Percentiles rank a stretch among this genome's conserved stretches.
Conservation (phyloP, 1,139 yeast genomes). For the Geotrichum cucujoidarum region DNA sequence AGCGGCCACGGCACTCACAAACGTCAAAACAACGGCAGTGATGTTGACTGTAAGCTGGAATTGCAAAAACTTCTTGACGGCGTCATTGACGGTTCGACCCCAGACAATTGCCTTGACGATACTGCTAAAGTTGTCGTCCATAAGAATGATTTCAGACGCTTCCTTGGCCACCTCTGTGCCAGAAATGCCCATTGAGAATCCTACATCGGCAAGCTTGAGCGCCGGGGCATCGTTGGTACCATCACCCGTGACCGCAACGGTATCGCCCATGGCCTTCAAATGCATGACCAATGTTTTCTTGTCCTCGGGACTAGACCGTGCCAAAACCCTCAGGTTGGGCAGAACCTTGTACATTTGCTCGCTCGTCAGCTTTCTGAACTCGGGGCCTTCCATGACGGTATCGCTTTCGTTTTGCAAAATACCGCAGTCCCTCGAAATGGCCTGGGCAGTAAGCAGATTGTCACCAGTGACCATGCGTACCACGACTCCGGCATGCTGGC, state of each 20-base stretch:
- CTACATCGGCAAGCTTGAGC: conserved; percentile 73
- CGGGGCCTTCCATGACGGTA: conserved; percentile 93
- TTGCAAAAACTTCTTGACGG: conserved; percentile 92
- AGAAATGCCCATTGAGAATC: conserved; percentile 78
- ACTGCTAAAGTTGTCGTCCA: conserved; percentile 93
- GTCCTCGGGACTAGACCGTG: conserved; percentile 94
- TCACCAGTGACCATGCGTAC: conserved; percentile 99
- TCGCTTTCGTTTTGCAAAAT: conserved; percentile 50
- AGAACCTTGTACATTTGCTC: conserved; percentile 55
- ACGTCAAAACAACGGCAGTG: conserved; percentile 89
- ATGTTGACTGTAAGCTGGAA: conserved; percentile 94
- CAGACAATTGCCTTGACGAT: conserved; percentile 97
- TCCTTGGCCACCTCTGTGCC: conserved; percentile 82
- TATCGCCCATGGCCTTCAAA: conserved; percentile 74
- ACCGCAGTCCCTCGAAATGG: conserved; percentile 83
- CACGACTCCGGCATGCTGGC: conserved; percentile 85
- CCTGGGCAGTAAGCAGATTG: conserved; percentile 80
- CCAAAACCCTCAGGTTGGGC: conserved; percentile 75
- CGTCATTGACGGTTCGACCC: conserved; percentile 96
- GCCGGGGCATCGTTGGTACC: conserved; percentile 89
- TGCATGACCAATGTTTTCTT: conserved; percentile 80
- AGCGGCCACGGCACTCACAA: conserved; percentile 88
- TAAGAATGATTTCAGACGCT: conserved; percentile 71
- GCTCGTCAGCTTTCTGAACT: conserved; percentile 60
- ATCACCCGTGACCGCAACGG: conserved; percentile 98